Evolutionary conservation across 139 green algal genomes (phyloP).

Genomic region (Chlorella sorokiniana): DNA sequence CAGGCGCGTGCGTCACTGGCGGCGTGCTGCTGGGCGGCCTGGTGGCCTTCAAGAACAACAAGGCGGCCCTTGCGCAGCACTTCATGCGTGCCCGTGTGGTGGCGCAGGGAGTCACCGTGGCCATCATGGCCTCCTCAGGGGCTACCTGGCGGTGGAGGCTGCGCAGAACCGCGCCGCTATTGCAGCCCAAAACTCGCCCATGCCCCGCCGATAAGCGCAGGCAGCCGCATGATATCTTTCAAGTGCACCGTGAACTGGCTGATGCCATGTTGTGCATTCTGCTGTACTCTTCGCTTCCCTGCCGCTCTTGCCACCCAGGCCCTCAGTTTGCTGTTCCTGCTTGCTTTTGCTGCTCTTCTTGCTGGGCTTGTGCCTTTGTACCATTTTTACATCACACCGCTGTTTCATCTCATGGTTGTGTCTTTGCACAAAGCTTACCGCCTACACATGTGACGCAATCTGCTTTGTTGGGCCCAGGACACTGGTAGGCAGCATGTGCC

Average conservation of each 20-base stretch:
- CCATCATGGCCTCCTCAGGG: slow-evolving; percentile 36
- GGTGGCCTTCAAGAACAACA: slow-evolving; percentile 43
- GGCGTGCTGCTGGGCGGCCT: slow-evolving; percentile 38
- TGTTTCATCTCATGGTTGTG: background rate
- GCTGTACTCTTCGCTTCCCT: too few relatives aligned
- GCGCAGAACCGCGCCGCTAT: slow-evolving; percentile 7
- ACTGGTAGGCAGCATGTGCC: too few relatives aligned
- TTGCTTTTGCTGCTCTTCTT: background rate
- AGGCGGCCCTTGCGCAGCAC: slow-evolving; percentile 36
- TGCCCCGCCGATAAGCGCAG: background rate
- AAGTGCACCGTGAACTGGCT: background rate
- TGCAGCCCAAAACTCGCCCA: background rate
- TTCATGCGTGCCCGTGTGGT: slow-evolving; percentile 46
- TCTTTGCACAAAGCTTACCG: too few relatives aligned
- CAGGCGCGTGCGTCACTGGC: slow-evolving; percentile 12
- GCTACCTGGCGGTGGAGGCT: slow-evolving; percentile 18
- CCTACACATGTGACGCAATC: too few relatives aligned
- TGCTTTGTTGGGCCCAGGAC: too few relatives aligned
- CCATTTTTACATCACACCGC: background rate
- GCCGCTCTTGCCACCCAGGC: background rate
- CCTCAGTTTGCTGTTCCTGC: background rate
- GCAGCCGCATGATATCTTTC: background rate
- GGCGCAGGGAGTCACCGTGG: slow-evolving; percentile 40
- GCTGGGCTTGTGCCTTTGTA: background rate
- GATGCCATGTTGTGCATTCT: too few relatives aligned